Evolutionary conservation across 192 early-diverging fungal genomes (phyloP), one percentile per base, ranked within the genome.

Genomic region (Entrophospora sp.): DNA sequence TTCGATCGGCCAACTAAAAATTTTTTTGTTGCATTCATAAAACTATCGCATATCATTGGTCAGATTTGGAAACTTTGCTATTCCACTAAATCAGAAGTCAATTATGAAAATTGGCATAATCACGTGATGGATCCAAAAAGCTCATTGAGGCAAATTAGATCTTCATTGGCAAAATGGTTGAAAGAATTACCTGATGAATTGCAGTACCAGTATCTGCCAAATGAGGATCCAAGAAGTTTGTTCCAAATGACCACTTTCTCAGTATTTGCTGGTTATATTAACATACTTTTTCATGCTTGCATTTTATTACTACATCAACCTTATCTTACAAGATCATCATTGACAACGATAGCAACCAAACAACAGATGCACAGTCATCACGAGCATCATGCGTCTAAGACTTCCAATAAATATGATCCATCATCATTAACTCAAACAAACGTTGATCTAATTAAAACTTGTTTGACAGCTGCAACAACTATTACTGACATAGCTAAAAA

Each of bases 201-300:
- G n/a, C 64, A 66, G 42, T 66, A 66, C 55, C 64, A 66, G 55
- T 66, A 66, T 55, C 55, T 66, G 24, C 37, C 51, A 10, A 51
- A 35, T 38, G 43, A 35, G 4, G 64, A 66, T 32, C 16, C 8
- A 5, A 35, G 37, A 30, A 43, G 22, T 20, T 20, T 55, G 4
- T 42, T 66, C 13, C 64, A 66, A 55, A 31, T 66, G 32, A 20
- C 64, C 0, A 66, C 25, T 9, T 66, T 66, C 43, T 45, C 64
- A 0, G n/a, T 36, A 12, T 55, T 55, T 66, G 64, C 64, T 22
- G 64, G 64, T 13, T 44, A 56, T 43, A 52, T 66, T 8, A 66
- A 66, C 35, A 66, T 66, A 18, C 48, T 66, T 5, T 66, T 66
- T 42, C 64, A 66, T 43, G 55, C 64, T 16, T 66, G 64, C 27